phyloP scores from a whole-genome alignment of 257 asterid genomes.

The Scutellaria minor region DNA sequence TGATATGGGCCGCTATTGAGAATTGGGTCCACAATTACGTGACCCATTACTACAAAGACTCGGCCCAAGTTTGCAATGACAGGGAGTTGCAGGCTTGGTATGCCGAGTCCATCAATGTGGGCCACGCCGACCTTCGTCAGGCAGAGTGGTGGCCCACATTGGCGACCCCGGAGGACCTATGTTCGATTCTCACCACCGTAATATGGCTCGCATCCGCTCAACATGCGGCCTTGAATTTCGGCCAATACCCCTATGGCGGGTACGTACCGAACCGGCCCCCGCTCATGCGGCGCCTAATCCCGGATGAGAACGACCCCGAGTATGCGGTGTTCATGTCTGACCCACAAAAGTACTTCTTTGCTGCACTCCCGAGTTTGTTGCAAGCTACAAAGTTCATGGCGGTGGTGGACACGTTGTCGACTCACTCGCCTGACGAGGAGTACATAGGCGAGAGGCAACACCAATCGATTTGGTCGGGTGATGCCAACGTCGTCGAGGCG shows the following conservation, averaged over 20 bases:
- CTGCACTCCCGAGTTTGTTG: conserved; percentile 76
- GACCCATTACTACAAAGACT: conserved; percentile 64
- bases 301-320: conserved; percentile 76
- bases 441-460: conserved; percentile 85
- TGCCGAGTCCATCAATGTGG: conserved; percentile 85
- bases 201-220: conserved; percentile 95
- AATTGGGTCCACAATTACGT: conserved; percentile 69
- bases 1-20: conserved; percentile 84
- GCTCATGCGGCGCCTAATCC: conserved; percentile 77
- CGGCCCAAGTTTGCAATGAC: conserved; percentile 70
- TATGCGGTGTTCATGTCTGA: conserved; percentile 61
- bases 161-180: conserved; percentile 69
- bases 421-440: conserved; percentile 95
- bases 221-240: conserved; percentile 93
- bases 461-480: conserved; percentile 86
- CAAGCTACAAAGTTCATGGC: conserved; percentile 98
- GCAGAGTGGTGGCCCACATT: conserved; percentile 95
- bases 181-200: conserved; percentile 76
- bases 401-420: conserved; percentile 84
- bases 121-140: conserved; percentile 74
- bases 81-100: conserved; percentile 97
- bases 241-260: conserved; percentile 96
- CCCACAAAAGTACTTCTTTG: conserved; percentile 81
- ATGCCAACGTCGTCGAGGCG: conserved; percentile 60
- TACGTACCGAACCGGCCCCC: conserved; percentile 97